A percentile compares a stretch with the other conserved stretches of the same genome.
These are phyloP conservation scores for Sinapis alba DNA, from an alignment of 441 rosid species.

Conservation along the genomic window DNA sequence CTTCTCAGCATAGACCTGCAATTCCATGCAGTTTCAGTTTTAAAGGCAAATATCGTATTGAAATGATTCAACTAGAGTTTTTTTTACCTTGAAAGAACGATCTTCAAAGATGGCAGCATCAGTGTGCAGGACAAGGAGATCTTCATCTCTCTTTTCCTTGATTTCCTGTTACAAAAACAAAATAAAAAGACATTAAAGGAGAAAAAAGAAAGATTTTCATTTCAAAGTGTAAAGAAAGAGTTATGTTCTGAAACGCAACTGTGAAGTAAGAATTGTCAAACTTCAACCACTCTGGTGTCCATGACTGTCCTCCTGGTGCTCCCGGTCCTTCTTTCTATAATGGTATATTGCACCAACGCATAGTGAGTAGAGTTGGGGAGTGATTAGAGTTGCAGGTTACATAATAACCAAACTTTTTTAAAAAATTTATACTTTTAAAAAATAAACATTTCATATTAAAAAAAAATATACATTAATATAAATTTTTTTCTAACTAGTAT, in stretches of 20 bases:
- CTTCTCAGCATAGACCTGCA: slow-evolving; percentile 87
- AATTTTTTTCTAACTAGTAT: no score
- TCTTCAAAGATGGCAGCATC: slow-evolving; percentile 92
- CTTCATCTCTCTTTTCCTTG: slow-evolving; percentile 76
- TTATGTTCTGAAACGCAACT: slow-evolving; percentile 48
- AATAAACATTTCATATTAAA: no score
- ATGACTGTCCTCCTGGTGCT: slow-evolving; percentile 96
- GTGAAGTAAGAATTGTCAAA: slow-evolving; percentile 95
- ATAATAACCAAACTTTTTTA: no score
- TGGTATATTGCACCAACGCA: slow-evolving; percentile 2
- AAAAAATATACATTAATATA: no score
- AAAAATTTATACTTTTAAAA: no score
- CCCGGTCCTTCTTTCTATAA: slow-evolving; percentile 95
- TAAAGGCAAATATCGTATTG: background rate
- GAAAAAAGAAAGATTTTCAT: background rate
- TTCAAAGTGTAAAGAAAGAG: slow-evolving; percentile 1
- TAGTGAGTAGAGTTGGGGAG: background rate
- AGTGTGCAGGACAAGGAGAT: slow-evolving; percentile 89
- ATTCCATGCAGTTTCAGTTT: slow-evolving; percentile 30
- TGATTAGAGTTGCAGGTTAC: no score
- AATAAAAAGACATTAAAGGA: slow-evolving; percentile 19
- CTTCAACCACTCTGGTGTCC: slow-evolving; percentile 94
- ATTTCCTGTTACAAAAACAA: slow-evolving; percentile 58
- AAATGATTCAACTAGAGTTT: slow-evolving; percentile 1
- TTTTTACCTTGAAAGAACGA: slow-evolving; percentile 77